Conservation (phyloP, 805 yeast species). For the Pichia gijzeniarum region DNA sequence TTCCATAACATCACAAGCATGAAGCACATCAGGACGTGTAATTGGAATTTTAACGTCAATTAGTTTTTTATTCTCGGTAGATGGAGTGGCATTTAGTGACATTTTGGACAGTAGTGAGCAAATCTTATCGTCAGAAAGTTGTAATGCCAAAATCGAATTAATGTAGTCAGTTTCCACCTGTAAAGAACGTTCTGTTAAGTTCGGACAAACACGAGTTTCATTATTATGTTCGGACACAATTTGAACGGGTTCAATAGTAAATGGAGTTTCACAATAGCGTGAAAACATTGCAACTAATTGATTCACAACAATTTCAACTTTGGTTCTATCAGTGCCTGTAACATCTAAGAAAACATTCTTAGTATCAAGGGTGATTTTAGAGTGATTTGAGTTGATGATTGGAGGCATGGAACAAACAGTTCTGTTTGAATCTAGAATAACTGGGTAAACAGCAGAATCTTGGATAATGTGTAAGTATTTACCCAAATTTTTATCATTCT, state of each 20-base stretch:
- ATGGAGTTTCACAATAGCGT: constrained; percentile 72
- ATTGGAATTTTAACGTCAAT: constrained; percentile 75
- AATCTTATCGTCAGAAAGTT: constrained; percentile 63
- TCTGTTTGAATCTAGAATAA: constrained; percentile 70
- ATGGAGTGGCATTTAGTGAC: constrained; percentile 64
- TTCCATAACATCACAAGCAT: constrained; percentile 97
- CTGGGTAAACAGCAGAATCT: constrained; percentile 86
- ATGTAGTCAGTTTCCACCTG: constrained; percentile 76
- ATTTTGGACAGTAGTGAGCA: constrained; percentile 64
- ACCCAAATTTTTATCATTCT: constrained; percentile 83
- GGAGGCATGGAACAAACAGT: constrained; percentile 93
- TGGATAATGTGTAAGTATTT: constrained; percentile 82
- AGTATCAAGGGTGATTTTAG: constrained; percentile 82
- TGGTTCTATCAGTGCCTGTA: constrained; percentile 93
- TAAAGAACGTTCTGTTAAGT: constrained; percentile 58
- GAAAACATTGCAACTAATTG: constrained; percentile 95
- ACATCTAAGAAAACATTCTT: constrained; percentile 86
- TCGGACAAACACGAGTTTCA: constrained; percentile 71
- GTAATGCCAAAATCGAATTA: constrained; percentile 87
- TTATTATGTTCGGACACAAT: constrained; percentile 76
- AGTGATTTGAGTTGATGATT: constrained; percentile 85
- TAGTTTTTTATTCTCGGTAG: constrained; percentile 39
- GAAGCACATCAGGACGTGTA: constrained; percentile 93
- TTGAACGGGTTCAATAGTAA: constrained; percentile 85
- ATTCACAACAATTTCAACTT: constrained; percentile 87